Conservation (phyloP, 1,284 basidiomycete species). For the Ganoderma boninense region DNA sequence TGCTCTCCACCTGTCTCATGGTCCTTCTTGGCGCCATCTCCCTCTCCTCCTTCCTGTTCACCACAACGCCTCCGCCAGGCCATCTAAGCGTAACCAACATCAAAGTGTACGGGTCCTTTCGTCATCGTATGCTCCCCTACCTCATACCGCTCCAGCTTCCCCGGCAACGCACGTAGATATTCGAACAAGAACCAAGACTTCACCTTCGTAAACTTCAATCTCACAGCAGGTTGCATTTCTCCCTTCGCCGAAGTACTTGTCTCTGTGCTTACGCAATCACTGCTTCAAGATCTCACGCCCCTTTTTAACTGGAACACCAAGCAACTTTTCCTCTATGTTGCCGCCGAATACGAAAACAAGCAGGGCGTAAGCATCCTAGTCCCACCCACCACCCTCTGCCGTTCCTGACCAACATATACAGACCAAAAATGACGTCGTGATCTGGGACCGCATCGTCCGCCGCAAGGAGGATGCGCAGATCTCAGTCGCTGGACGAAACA, state of each 20-base stretch:
- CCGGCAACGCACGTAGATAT: constrained; percentile 63
- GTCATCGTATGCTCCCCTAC: background rate
- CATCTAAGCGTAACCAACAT: constrained; percentile 47
- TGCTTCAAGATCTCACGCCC: constrained; percentile 70
- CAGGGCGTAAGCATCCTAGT: constrained; percentile 64
- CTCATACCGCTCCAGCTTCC: constrained; percentile 39
- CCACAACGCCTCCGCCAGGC: constrained; percentile 63
- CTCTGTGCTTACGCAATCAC: constrained; percentile 2
- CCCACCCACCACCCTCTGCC: background rate
- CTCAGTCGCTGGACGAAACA: constrained; percentile 75
- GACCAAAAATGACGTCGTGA: constrained; percentile 84
- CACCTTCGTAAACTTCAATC: constrained; percentile 80
- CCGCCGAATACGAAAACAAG: constrained; percentile 79
- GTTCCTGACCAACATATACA: constrained; percentile 40
- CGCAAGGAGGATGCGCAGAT: constrained; percentile 80
- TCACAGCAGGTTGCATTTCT: constrained; percentile 68
- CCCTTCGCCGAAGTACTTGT: constrained; percentile 14
- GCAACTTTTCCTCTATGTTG: constrained; percentile 87
- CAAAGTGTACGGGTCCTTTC: constrained; percentile 39
- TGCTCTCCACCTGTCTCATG: constrained; percentile 84
- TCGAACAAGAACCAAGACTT: constrained; percentile 70
- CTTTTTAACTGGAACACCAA: constrained; percentile 97
- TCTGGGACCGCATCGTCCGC: constrained; percentile 92
- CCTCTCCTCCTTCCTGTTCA: constrained; percentile 72
- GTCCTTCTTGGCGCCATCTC: constrained; percentile 79